Percentiles rank a stretch among this genome's conserved stretches.
Evolutionary conservation across 176 grass and related monocot genomes (phyloP).

Genomic region (Dendrocalamus sinicus): DNA sequence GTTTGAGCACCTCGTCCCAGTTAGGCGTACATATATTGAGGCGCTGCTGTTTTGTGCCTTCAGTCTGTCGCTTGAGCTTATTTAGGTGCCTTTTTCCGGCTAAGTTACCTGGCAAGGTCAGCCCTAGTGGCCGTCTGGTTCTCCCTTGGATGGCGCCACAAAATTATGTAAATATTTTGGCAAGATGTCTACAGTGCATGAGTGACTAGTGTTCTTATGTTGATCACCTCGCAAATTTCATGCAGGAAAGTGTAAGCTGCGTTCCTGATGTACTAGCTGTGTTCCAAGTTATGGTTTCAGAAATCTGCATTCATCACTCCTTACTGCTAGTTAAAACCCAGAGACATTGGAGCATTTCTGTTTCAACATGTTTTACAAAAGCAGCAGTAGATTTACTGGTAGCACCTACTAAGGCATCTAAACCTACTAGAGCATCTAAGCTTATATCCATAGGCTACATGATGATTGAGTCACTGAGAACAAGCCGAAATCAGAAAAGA

Average conservation of each 20-base stretch:
- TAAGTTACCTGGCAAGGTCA: background rate
- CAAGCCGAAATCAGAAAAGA: background rate
- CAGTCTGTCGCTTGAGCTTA: background rate
- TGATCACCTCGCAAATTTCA: background rate
- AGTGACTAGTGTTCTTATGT: background rate
- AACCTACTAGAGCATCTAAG: slow-evolving; percentile 2
- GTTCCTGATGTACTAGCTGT: background rate
- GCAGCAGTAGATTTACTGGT: background rate
- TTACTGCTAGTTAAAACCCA: background rate
- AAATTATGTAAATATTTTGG: slow-evolving; percentile 31
- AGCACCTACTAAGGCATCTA: background rate
- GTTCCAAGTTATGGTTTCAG: background rate
- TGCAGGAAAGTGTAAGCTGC: background rate
- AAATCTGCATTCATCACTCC: background rate
- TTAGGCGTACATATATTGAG: background rate
- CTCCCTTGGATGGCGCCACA: background rate
- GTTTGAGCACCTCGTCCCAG: background rate
- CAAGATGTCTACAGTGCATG: slow-evolving; percentile 10
- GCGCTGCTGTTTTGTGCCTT: background rate
- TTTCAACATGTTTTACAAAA: slow-evolving; percentile 31
- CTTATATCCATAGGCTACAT: slow-evolving; percentile 2
- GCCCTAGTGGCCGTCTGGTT: background rate
- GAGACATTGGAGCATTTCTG: background rate
- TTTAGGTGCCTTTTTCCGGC: background rate
- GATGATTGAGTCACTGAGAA: background rate